These are phyloP conservation scores for Pythium dissotocum DNA, from an alignment of 352 stramenopile species.

Conservation along the genomic window DNA sequence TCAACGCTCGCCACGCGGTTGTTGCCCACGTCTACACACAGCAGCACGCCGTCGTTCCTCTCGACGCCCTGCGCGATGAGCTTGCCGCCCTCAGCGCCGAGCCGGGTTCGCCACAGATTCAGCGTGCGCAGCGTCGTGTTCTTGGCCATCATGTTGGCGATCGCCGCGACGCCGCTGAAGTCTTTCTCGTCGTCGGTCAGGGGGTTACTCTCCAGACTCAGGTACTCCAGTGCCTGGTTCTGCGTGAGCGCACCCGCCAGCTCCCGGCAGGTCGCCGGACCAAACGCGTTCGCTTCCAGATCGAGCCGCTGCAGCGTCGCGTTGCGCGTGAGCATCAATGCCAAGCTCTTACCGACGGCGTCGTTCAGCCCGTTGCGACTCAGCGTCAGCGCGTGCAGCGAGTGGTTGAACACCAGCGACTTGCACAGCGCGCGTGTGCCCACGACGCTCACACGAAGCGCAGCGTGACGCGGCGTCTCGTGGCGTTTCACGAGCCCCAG, in stretches of 20 bases:
- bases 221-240: constrained; percentile 55
- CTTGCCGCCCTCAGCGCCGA: constrained; percentile 67
- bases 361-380: constrained; percentile 69
- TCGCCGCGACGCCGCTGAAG: constrained; percentile 54
- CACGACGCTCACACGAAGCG: constrained; percentile 52
- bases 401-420: constrained; percentile 65
- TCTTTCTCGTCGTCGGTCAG: constrained; percentile 80
- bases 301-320: constrained; percentile 62
- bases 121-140: constrained; percentile 68
- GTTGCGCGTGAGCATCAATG: constrained; percentile 60
- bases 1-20: constrained; percentile 67
- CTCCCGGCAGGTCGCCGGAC: constrained; percentile 45
- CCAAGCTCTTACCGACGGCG: constrained; percentile 60
- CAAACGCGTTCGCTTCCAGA: constrained; percentile 67
- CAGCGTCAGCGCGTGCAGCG: constrained; percentile 61
- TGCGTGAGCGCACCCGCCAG: constrained; percentile 54
- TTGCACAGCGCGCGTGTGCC: constrained; percentile 70
- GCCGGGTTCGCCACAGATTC: constrained; percentile 75
- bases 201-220: constrained; percentile 80
- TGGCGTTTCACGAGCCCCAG: constrained; percentile 57
- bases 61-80: constrained; percentile 57
- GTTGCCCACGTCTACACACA: constrained; percentile 82
- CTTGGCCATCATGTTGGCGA: constrained; percentile 54
- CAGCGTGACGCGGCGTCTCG: constrained; percentile 52
- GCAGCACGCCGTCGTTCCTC: constrained; percentile 45